These are phyloP conservation scores for Saccharomycopsis sp. DNA, from an alignment of 805 yeast genomes.

Conservation along the genomic window DNA sequence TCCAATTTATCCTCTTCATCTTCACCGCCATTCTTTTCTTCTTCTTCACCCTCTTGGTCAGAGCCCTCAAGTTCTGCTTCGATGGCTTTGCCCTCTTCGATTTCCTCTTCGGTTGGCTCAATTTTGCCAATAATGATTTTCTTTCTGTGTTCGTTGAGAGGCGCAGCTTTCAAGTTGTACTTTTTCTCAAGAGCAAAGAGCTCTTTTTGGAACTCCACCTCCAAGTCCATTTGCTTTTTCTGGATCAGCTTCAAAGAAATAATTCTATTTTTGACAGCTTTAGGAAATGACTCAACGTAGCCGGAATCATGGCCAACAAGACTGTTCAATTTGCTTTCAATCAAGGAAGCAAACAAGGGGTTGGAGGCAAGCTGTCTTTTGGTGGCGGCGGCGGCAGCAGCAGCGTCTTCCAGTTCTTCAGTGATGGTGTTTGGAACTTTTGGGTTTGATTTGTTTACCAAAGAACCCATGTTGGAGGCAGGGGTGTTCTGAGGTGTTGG, in stretches of 20 bases:
- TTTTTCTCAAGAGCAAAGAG: constrained; percentile 78
- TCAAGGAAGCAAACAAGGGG: constrained; percentile 78
- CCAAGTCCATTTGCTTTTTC: constrained; percentile 68
- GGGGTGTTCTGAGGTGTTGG: constrained; percentile 99
- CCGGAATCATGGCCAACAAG: constrained; percentile 84
- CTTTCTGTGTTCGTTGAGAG: constrained; percentile 66
- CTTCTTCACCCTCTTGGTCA: constrained; percentile 33
- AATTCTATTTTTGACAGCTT: constrained; percentile 63
- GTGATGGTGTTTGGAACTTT: constrained; percentile 57
- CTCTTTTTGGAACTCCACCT: constrained; percentile 86
- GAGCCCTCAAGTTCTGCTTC: constrained; percentile 47
- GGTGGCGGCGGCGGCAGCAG: too few relatives aligned
- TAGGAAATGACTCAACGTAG: constrained; percentile 70
- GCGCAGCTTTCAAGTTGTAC: constrained; percentile 62
- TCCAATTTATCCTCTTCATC: constrained; percentile 34
- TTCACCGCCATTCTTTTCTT: constrained; percentile 32
- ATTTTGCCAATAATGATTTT: constrained; percentile 59
- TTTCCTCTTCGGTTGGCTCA: constrained; percentile 73
- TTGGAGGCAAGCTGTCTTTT: constrained; percentile 47
- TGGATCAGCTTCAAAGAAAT: constrained; percentile 78
- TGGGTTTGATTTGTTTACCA: constrained; percentile 44
- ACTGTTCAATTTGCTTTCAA: constrained; percentile 79
- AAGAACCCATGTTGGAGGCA: constrained; percentile 71
- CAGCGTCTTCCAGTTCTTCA: constrained; percentile 48
- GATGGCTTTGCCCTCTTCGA: constrained; percentile 67